Evolutionary conservation across 257 asterid genomes (phyloP), one percentile per base, ranked within the genome.

Genomic region (Plectranthus barbatus): DNA sequence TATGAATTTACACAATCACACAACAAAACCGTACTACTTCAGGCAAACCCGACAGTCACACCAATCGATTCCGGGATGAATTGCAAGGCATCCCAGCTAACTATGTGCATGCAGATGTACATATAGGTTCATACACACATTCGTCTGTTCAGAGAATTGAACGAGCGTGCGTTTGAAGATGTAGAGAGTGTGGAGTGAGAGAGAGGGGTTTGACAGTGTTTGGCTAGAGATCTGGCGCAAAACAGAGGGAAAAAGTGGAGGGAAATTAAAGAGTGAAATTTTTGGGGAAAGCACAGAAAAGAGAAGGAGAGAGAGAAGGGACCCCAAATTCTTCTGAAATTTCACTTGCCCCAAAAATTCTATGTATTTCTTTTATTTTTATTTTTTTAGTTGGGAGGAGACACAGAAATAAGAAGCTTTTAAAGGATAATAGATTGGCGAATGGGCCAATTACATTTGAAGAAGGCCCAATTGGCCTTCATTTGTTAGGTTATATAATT

Each of bases 191-290:
- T 5, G 50, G 21, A 15, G 40, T 33, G 5, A 12, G 4, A 15
- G 8, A 34, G 31, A 5, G 41, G 7, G 19, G 7, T 19, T 57
- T 39, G 11, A 36, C 23, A 36, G 49, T 23, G 3, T 17, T 13
- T 15, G 23, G 3, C n/a, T 47, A 13, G 13, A 64, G 42, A 39
- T 42, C 70, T 9, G 53, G 51, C 19, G 52, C 60, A 59, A 60
- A 40, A 37, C 58, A 5, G 82, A 77, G 76, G 76, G 77, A 63
- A 71, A 71, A 65, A 71, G 53, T 74, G 80, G 80, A 72, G 83
- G 80, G 78, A 78, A 71, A 47, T 36, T 41, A 44, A 42, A 59
- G 21, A 45, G 68, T 48, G 76, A 48, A 64, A 46, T 10, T 29
- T 42, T 68, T 59, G 57, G 63, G 70, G 66, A 66, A 56, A 53